Percentiles rank a stretch among this genome's conserved stretches.
These are phyloP conservation scores for Suillus brevipes DNA, from an alignment of 768 basidiomycete species.

Conservation along the genomic window DNA sequence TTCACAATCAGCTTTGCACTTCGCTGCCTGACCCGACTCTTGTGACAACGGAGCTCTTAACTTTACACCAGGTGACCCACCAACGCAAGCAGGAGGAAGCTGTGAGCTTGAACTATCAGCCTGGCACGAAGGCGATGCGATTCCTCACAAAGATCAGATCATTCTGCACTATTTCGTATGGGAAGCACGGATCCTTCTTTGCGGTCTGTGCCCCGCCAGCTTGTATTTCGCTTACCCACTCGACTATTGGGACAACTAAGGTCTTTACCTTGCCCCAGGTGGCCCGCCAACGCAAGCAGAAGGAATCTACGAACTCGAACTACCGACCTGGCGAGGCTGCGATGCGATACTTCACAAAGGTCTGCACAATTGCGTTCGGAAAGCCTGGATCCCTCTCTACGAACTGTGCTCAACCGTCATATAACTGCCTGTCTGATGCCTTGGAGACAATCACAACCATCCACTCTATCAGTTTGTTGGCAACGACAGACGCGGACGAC, in stretches of 20 bases:
- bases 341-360: neutral
- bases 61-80: constrained; percentile 2
- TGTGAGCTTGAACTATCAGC: neutral
- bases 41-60: constrained; percentile 18
- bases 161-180: neutral
- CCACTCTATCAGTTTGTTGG: neutral
- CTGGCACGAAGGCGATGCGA: neutral
- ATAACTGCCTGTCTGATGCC: neutral
- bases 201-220: neutral
- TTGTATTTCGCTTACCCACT: neutral
- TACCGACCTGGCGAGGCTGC: neutral
- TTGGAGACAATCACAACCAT: neutral
- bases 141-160: neutral
- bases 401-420: neutral
- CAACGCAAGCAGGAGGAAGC: constrained; percentile 2
- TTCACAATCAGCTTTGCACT: constrained; percentile 18
- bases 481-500: neutral
- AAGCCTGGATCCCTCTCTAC: neutral
- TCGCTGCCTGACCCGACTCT: constrained; percentile 27
- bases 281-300: neutral
- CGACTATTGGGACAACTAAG: constrained; percentile 23
- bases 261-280: constrained; percentile 10
- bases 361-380: neutral
- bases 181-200: neutral
- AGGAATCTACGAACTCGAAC: neutral